A percentile compares a stretch with the other conserved stretches of the same genome.
phyloP scores from a whole-genome alignment of 2,329 filamentous ascomycete genomes.

The Zasmidium citrigriseum region DNA sequence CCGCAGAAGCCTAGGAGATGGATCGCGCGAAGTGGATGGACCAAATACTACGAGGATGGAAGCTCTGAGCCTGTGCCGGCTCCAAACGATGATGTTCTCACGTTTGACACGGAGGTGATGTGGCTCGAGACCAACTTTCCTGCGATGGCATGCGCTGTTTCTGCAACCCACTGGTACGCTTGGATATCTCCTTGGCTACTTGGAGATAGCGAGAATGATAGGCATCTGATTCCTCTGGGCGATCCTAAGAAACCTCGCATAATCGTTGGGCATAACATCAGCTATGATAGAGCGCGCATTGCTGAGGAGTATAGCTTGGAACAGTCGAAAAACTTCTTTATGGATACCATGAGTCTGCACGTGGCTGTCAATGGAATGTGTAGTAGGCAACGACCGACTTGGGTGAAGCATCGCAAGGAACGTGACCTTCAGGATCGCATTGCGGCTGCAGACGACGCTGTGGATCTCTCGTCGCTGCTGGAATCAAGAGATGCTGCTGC shows the following conservation, averaged over 20 bases:
- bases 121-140: slow-evolving; percentile 91
- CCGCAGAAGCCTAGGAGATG: slow-evolving; percentile 69
- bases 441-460: slow-evolving; percentile 67
- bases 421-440: slow-evolving; percentile 80
- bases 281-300: slow-evolving; percentile 87
- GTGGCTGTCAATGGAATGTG: slow-evolving; percentile 99
- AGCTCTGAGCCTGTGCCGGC: slow-evolving; percentile 69
- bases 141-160: slow-evolving; percentile 93
- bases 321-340: slow-evolving; percentile 81
- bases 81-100: slow-evolving; percentile 79
- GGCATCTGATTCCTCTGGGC: slow-evolving; percentile 84
- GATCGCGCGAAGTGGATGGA: slow-evolving; percentile 84
- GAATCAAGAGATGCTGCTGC: slow-evolving; percentile 62
- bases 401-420: slow-evolving; percentile 96
- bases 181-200: slow-evolving; percentile 97
- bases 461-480: slow-evolving; percentile 71
- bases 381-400: slow-evolving; percentile 90
- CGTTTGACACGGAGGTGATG: slow-evolving; percentile 96
- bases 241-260: slow-evolving; percentile 72
- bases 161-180: slow-evolving; percentile 89
- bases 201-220: slow-evolving; percentile 73
- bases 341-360: slow-evolving; percentile 98
- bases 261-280: slow-evolving; percentile 91
- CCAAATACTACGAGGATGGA: slow-evolving; percentile 81
- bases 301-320: slow-evolving; percentile 83